Base-by-base conservation (phyloP, 1,139 yeast genomes). In the Zygosaccharomyces pseudobailii region DNA sequence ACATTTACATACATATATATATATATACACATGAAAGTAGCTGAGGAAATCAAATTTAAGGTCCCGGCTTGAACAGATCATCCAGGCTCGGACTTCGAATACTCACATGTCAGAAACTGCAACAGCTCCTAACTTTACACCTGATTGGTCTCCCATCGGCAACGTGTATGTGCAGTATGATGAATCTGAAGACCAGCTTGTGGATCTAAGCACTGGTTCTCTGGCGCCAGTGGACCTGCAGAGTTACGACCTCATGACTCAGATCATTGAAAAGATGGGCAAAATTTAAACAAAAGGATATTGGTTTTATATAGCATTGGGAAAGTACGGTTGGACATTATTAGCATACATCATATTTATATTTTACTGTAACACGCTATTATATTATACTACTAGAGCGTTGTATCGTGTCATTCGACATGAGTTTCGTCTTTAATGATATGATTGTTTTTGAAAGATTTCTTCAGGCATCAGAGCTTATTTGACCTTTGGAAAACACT, bases 181-280 rank as follows among this genome's bases (percentile, higher is more conserved):
- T 21, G 52, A 49, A 30, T 42, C 49, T 2, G 65, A 62, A 20
- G 66, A 62, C 42, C 41, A 58, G 49, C 48, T 63, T 28, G 67
- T 62, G n/a, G 66, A 63, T 47, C 48, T 61, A 27, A 58, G 48
- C 43, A 52, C 64, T 2, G 65, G 65, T 6, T 55, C 62, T n/a
- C 40, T 57, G 27, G 53, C 53, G 30, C 55, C 65, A 4, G 59
- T 56, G 45, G 56, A 53, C 36, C 50, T 56, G 42, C 55, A 56
- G 36, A 51, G 46, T 43, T 59, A 61, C 58, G 46, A 44, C 20
- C 43, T 57, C 28, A 52, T 62, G 55, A 45, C 52, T 17, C 59
- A 58, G 23, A 48, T 62, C 7, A 49, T 57, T 17, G 58, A 59
- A 20, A 52, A 57, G 41, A 51, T 61, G 36, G 51, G 55, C 25